Evolutionary conservation across 2,329 filamentous ascomycete genomes (phyloP).

Genomic region (Scopulariopsis brevicaulis): DNA sequence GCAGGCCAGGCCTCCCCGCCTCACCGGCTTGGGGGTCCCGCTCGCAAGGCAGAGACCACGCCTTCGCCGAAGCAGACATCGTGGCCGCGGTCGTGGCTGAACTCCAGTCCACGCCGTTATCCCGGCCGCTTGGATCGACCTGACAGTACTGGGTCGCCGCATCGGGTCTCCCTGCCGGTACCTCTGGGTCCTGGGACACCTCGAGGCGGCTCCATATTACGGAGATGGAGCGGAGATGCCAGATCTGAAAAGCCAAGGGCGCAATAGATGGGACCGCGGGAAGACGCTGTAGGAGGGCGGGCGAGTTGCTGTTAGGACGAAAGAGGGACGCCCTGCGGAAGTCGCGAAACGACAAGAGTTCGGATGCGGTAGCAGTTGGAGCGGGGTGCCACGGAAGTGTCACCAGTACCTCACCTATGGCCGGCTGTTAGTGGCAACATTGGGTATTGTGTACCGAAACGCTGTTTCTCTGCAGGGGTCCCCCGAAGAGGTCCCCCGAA

Average conservation of each 20-base stretch:
- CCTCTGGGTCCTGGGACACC: not conserved
- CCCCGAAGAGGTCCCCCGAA: not conserved
- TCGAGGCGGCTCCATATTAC: not conserved
- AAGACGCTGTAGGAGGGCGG: not conserved
- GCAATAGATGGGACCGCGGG: not conserved
- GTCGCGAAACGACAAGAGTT: not conserved
- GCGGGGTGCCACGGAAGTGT: not conserved
- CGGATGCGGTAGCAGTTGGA: not conserved
- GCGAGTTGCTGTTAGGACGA: not conserved
- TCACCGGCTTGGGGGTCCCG: not conserved
- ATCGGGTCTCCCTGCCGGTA: not conserved
- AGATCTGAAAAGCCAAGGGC: not conserved
- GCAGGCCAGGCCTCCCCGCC: not conserved
- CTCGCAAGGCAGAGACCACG: not conserved
- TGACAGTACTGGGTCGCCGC: not conserved
- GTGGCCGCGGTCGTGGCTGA: not conserved
- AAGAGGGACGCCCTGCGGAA: not conserved
- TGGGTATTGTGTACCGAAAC: not conserved
- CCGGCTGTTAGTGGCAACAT: not conserved
- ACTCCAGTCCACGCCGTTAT: not conserved
- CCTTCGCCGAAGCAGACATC: not conserved
- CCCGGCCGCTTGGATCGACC: not conserved
- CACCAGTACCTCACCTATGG: not conserved
- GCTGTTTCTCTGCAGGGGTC: not conserved
- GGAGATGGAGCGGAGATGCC: not conserved